phyloP scores from a whole-genome alignment of 371 early-diverging fungal species.

The Syncephalastrum contaminatum region DNA sequence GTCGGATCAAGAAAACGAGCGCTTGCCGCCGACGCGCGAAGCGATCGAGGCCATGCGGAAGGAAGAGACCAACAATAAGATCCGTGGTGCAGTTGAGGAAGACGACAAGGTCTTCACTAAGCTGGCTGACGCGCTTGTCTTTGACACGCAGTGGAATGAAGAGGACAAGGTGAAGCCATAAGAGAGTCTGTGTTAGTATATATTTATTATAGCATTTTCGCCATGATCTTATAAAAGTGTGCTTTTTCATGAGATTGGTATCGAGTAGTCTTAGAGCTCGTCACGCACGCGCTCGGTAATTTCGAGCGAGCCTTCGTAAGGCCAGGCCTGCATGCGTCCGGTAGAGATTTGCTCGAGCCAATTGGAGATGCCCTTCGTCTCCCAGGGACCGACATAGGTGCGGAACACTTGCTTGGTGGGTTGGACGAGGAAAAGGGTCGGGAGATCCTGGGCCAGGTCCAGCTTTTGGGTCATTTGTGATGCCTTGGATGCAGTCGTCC shows the following conservation, averaged over 20 bases:
- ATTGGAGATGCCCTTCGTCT: conserved; percentile 52
- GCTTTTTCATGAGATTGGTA: too few species aligned
- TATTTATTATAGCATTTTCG: too few species aligned
- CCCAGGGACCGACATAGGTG: conserved; percentile 73
- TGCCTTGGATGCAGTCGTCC: conserved; percentile 67
- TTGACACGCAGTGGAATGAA: conserved; percentile 9
- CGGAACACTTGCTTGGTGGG: conserved; percentile 65
- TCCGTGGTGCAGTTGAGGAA: conserved; percentile 42
- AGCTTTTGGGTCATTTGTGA: conserved; percentile 56
- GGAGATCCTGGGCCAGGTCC: conserved; percentile 70
- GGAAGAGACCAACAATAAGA: conserved; percentile 42
- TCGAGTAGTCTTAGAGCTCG: conserved; percentile 16
- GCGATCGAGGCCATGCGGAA: conserved; percentile 48
- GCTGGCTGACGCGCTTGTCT: conserved; percentile 15
- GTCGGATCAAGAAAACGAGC: conserved; percentile 90
- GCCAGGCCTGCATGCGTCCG: conserved; percentile 46
- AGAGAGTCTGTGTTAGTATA: neutral
- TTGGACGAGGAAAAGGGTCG: conserved; percentile 66
- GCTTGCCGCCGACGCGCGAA: conserved; percentile 79
- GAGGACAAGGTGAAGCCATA: neutral
- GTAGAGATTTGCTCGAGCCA: conserved; percentile 50
- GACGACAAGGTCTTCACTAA: conserved; percentile 21
- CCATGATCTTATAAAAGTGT: too few species aligned
- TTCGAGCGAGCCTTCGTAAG: conserved; percentile 28
- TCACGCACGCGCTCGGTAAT: conserved; percentile 20